phyloP scores from a whole-genome alignment of 345 rosid genomes.

The Dipteronia sinensis region DNA sequence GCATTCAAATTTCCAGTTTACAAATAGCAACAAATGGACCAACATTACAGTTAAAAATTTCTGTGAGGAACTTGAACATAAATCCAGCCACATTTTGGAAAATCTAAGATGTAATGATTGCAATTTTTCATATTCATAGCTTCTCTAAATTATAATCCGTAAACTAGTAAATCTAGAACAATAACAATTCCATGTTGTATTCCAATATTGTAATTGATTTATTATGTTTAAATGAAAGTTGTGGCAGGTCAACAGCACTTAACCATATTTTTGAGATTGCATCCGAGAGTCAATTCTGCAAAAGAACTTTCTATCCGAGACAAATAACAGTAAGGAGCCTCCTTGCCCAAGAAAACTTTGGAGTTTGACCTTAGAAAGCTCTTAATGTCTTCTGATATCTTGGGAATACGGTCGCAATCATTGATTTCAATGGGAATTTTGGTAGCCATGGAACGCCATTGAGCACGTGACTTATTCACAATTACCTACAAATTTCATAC shows the following conservation, averaged over 20 bases:
- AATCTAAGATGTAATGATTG: neutral
- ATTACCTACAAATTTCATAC: conserved; percentile 56
- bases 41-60: neutral
- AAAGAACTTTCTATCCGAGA: conserved; percentile 68
- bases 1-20: neutral
- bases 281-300: conserved; percentile 78
- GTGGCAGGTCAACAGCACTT: conserved; percentile 4
- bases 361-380: conserved; percentile 57
- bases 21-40: neutral
- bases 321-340: conserved; percentile 80
- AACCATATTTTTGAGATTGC: conserved; percentile 82
- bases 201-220: neutral
- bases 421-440: conserved; percentile 69
- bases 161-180: neutral
- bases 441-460: conserved; percentile 63
- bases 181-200: neutral
- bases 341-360: conserved; percentile 78
- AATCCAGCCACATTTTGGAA: neutral
- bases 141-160: neutral
- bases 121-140: too few species aligned
- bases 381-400: conserved; percentile 70
- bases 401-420: conserved; percentile 72
- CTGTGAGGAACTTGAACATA: neutral
- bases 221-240: neutral
- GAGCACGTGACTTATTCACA: conserved; percentile 85